Evolutionary conservation across 441 rosid genomes (phyloP).

Genomic region (Isatis lusitanica): DNA sequence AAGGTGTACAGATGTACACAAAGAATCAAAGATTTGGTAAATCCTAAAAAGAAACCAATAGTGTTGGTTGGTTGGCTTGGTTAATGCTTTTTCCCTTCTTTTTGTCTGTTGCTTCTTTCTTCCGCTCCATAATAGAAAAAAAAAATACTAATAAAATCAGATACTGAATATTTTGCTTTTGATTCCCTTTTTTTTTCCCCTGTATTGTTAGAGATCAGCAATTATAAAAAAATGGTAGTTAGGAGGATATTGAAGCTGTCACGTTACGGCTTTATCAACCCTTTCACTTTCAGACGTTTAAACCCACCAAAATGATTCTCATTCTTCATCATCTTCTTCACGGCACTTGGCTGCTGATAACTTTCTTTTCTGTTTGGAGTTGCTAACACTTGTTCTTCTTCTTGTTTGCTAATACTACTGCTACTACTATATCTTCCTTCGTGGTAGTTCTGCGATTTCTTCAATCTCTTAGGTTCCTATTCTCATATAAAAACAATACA

Average conservation of each 20-base stretch:
- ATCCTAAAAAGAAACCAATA: constrained; percentile 34
- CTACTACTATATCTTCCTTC: constrained; percentile 55
- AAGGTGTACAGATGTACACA: constrained; percentile 30
- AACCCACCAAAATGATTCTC: constrained; percentile 55
- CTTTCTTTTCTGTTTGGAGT: constrained; percentile 19
- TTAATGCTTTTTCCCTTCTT: constrained; percentile 25
- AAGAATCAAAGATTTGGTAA: constrained; percentile 41
- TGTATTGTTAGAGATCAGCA: constrained; percentile 38
- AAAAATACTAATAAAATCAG: constrained; percentile 8
- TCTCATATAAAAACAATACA: not conserved
- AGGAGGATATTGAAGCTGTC: constrained; percentile 35
- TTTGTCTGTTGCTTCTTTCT: constrained; percentile 18
- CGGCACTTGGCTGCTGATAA: constrained; percentile 45
- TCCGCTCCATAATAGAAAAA: constrained; percentile 21
- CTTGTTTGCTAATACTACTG: constrained; percentile 33
- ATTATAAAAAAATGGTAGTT: constrained; percentile 23
- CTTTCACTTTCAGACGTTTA: constrained; percentile 82
- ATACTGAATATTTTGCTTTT: constrained; percentile 18
- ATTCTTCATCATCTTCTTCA: constrained; percentile 48
- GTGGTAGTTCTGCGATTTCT: constrained; percentile 47
- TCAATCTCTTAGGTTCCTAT: constrained; percentile 72
- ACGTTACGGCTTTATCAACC: constrained; percentile 49
- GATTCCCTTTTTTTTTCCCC: not conserved
- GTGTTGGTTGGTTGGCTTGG: constrained; percentile 27
- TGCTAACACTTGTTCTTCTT: constrained; percentile 37